phyloP scores from a whole-genome alignment of 495 filamentous ascomycete genomes.

The Parathielavia hyrcaniae region DNA sequence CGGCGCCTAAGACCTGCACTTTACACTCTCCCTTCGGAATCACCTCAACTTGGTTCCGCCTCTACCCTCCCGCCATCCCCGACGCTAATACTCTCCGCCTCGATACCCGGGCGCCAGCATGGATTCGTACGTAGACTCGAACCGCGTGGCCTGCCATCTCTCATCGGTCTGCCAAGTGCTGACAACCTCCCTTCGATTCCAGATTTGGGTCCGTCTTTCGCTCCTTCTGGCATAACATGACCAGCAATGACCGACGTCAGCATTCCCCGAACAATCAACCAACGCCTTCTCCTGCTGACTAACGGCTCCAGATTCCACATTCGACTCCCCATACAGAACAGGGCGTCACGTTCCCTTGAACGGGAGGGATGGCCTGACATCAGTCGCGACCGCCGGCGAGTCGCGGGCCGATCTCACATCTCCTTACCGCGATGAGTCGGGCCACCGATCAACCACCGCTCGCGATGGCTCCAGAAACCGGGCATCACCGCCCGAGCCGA shows the following conservation, averaged over 20 bases:
- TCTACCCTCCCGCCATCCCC: not conserved
- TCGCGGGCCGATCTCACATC: constrained; percentile 67
- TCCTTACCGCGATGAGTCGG: constrained; percentile 66
- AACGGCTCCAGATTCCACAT: constrained; percentile 63
- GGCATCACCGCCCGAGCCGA: constrained; percentile 45
- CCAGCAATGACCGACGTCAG: constrained; percentile 57
- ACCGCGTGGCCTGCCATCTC: not conserved
- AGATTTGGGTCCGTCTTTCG: constrained; percentile 28
- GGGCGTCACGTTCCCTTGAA: constrained; percentile 73
- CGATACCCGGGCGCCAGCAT: constrained; percentile 9
- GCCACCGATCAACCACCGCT: constrained; percentile 49
- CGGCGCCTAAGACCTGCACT: not conserved
- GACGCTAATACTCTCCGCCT: not conserved
- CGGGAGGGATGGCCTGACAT: constrained; percentile 63
- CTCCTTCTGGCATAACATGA: constrained; percentile 92
- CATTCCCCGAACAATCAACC: constrained; percentile 10
- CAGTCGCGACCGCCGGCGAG: constrained; percentile 70
- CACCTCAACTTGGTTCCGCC: not conserved
- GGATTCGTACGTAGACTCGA: constrained; percentile 20
- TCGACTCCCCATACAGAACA: constrained; percentile 80
- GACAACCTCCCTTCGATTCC: constrained; percentile 1
- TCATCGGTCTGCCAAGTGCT: constrained; percentile 5
- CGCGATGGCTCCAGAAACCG: constrained; percentile 42
- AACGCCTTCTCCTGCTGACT: constrained; percentile 13
- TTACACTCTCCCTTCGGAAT: not conserved